phyloP scores from a whole-genome alignment of 23 red algal genomes.

The Cyanidiococcus yangmingshanensis region DNA sequence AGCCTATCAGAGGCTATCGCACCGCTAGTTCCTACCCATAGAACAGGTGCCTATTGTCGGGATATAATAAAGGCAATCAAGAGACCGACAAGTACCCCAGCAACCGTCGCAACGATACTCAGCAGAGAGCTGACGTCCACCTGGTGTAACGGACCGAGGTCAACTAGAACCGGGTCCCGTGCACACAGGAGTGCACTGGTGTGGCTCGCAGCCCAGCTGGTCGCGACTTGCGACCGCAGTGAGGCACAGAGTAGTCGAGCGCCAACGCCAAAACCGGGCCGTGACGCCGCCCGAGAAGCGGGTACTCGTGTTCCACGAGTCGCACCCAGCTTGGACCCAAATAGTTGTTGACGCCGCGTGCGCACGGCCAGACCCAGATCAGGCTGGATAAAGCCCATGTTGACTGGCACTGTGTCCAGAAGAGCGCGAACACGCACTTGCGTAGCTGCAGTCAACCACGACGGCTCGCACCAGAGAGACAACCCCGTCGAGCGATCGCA shows the following conservation, averaged over 20 bases:
- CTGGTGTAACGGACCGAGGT: not conserved
- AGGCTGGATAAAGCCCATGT: too few species aligned
- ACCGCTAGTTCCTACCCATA: not conserved
- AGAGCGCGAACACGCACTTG: too few species aligned
- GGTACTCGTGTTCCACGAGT: too few species aligned
- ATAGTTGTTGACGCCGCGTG: too few species aligned
- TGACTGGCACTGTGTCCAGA: too few species aligned
- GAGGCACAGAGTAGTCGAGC: not conserved
- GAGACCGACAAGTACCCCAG: not conserved
- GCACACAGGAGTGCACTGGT: not conserved
- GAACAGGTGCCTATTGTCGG: not conserved
- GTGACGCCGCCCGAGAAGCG: too few species aligned
- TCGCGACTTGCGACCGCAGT: not conserved
- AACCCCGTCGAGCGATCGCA: too few species aligned
- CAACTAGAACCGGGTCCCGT: not conserved
- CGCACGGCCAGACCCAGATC: too few species aligned
- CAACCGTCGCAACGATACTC: not conserved
- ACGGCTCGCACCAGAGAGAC: too few species aligned
- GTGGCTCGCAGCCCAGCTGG: not conserved
- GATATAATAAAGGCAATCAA: slow-evolving; percentile 2
- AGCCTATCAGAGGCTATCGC: not conserved
- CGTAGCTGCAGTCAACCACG: too few species aligned
- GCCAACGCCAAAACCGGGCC: not conserved
- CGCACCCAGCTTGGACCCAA: too few species aligned
- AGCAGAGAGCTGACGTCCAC: not conserved